Conservation (phyloP, 1,284 basidiomycete genomes). For the Microbotryomycetes sp. region DNA sequence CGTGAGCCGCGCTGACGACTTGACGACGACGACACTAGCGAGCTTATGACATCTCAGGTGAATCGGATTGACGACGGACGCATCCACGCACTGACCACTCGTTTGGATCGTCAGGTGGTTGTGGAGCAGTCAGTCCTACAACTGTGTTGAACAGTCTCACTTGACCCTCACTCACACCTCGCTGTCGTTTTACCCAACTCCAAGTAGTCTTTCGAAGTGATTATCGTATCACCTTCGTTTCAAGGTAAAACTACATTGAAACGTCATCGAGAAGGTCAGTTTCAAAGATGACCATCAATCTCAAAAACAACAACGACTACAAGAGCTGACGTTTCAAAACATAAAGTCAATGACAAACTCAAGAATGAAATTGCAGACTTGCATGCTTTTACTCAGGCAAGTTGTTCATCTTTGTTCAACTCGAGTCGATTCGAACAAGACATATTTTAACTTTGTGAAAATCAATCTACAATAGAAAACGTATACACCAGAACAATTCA, state of each 20-base stretch:
- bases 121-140: slow-evolving; percentile 23
- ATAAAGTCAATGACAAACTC: slow-evolving; percentile 45
- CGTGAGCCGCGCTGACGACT: background rate
- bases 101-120: slow-evolving; percentile 20
- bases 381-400: slow-evolving; percentile 44
- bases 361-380: slow-evolving; percentile 46
- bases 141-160: background rate
- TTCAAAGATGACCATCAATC: too few species aligned
- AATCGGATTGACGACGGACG: too few species aligned
- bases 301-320: too few species aligned
- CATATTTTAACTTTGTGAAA: background rate
- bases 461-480: slow-evolving; percentile 15
- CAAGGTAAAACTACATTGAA: slow-evolving; percentile 37
- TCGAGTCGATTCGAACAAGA: background rate
- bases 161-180: background rate
- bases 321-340: too few species aligned
- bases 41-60: slow-evolving; percentile 36
- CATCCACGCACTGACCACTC: too few species aligned
- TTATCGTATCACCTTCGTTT: slow-evolving; percentile 37
- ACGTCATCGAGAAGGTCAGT: slow-evolving; percentile 36
- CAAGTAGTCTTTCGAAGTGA: slow-evolving; percentile 36
- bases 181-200: background rate
- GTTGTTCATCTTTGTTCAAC: background rate
- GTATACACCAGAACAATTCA: slow-evolving; percentile 30
- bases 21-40: slow-evolving; percentile 15